These are phyloP conservation scores for Fusarium sp. DNA, from an alignment of 2,329 filamentous ascomycete species.

Conservation along the genomic window DNA sequence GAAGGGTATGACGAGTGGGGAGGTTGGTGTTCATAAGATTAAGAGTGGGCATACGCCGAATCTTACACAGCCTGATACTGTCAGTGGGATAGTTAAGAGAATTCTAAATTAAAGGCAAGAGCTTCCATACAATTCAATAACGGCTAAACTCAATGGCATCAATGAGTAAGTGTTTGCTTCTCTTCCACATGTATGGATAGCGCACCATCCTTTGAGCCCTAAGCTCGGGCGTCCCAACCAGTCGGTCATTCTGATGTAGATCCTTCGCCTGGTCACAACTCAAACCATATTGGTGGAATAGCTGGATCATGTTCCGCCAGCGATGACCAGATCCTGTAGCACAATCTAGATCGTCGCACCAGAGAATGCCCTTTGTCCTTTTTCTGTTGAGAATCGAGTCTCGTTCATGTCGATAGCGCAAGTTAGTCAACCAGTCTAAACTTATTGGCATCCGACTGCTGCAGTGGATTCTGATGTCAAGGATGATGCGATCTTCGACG, in stretches of 20 bases:
- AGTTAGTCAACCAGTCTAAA: neutral
- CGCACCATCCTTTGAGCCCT: too few species aligned
- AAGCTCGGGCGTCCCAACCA: too few species aligned
- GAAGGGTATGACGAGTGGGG: neutral
- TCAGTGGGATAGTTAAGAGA: neutral
- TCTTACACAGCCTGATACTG: neutral
- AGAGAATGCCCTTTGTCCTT: neutral
- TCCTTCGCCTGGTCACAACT: neutral
- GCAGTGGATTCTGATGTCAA: neutral
- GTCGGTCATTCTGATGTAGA: too few species aligned
- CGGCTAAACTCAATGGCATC: too few species aligned
- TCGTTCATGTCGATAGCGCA: neutral
- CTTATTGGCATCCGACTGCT: neutral
- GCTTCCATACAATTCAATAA: too few species aligned
- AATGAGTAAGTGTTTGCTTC: too few species aligned
- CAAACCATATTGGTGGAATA: neutral
- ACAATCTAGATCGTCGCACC: neutral
- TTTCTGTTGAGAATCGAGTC: neutral
- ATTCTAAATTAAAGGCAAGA: neutral
- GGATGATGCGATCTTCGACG: neutral
- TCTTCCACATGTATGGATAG: too few species aligned
- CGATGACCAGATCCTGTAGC: neutral
- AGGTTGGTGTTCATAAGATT: neutral
- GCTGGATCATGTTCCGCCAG: neutral
- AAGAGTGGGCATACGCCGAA: slow-evolving; percentile 5